phyloP scores from a whole-genome alignment of 1,139 yeast genomes.

The Scheffersomyces illinoinensis region DNA sequence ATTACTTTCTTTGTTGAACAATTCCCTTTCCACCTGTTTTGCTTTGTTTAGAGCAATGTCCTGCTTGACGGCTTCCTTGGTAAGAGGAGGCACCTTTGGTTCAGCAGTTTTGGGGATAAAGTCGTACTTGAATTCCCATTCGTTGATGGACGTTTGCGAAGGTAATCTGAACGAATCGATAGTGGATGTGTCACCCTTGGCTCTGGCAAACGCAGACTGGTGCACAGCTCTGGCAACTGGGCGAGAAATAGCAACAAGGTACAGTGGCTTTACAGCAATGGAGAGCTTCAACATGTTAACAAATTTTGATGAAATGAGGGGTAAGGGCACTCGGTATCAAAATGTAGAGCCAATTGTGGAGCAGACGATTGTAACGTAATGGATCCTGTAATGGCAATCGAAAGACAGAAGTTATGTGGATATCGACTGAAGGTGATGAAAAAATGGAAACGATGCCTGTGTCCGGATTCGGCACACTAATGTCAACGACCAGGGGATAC shows the following conservation, averaged over 20 bases:
- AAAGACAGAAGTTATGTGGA: not conserved
- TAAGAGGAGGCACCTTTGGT: conserved; percentile 55
- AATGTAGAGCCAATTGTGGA: not conserved
- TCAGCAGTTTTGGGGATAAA: conserved; percentile 44
- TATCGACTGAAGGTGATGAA: no score
- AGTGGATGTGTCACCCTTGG: conserved; percentile 48
- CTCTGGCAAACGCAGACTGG: conserved; percentile 13
- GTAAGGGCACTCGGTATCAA: not conserved
- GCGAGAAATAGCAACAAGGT: not conserved
- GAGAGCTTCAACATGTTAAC: not conserved
- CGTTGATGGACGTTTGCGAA: conserved; percentile 48
- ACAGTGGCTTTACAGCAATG: not conserved
- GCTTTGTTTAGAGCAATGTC: conserved; percentile 47
- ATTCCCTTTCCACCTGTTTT: conserved; percentile 43
- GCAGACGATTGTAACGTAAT: not conserved
- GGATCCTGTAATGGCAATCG: not conserved
- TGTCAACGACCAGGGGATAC: not conserved
- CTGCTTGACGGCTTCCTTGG: conserved; percentile 51
- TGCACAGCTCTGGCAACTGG: conserved; percentile 15
- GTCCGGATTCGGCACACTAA: not conserved
- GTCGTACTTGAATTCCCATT: conserved; percentile 55
- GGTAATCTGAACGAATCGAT: conserved; percentile 48
- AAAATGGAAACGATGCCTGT: not conserved
- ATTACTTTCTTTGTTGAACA: conserved; percentile 36
- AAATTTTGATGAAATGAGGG: not conserved